Percentiles rank a stretch among this genome's conserved stretches.
phyloP scores from a whole-genome alignment of 306 rosid genomes.

The Casuarina equisetifolia region DNA sequence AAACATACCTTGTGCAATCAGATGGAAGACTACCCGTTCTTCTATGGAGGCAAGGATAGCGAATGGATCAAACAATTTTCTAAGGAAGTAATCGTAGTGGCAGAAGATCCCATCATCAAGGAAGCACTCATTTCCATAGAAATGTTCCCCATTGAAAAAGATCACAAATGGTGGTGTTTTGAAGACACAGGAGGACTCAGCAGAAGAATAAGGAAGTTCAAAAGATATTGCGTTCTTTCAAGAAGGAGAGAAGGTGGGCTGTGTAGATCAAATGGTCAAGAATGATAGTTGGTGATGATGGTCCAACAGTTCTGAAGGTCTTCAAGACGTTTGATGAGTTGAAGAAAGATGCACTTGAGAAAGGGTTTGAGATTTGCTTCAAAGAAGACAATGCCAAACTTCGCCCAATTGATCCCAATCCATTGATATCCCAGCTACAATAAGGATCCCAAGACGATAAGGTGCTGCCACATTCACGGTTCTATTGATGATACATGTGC shows the following conservation, averaged over 20 bases:
- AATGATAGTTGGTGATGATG: no score
- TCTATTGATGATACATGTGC: no score
- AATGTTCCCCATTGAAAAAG: conserved; percentile 35
- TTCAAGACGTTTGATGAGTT: conserved; percentile 44
- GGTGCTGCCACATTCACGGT: no score
- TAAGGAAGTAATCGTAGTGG: conserved; percentile 11
- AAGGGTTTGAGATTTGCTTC: conserved; percentile 38
- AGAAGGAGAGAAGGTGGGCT: conserved; percentile 54
- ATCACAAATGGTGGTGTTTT: not conserved
- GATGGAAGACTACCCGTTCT: conserved; percentile 36
- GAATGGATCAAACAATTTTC: conserved; percentile 46
- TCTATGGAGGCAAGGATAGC: conserved; percentile 48
- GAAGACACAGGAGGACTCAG: no score
- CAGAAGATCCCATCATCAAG: conserved; percentile 35
- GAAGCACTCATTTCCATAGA: conserved; percentile 33
- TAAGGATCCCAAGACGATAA: no score
- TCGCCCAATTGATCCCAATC: not conserved
- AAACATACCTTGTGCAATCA: not conserved
- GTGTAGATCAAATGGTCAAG: conserved; percentile 8
- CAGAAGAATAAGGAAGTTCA: conserved; percentile 39
- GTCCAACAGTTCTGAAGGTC: conserved; percentile 22
- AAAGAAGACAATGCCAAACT: conserved; percentile 26
- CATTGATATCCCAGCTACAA: no score
- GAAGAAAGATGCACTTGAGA: conserved; percentile 27
- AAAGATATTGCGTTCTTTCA: conserved; percentile 43